Conservation (phyloP, 2,329 filamentous ascomycete species). For the Fusarium duplospermum region DNA sequence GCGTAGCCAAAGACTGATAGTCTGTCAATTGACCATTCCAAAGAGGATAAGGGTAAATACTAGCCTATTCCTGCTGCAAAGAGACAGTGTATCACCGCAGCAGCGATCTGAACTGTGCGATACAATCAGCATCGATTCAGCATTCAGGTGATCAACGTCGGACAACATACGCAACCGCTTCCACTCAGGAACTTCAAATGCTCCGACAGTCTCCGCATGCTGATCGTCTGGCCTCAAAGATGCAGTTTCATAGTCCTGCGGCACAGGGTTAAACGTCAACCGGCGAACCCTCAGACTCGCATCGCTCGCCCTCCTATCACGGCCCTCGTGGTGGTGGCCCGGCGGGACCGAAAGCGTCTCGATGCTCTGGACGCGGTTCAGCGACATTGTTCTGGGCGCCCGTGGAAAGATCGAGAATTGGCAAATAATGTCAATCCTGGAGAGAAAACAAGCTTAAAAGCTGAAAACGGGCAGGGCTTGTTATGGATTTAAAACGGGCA, state of each 20-base stretch:
- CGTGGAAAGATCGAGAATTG: neutral
- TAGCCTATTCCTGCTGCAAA: conserved; percentile 75
- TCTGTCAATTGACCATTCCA: neutral
- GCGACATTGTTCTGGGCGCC: conserved; percentile 56
- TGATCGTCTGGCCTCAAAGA: conserved; percentile 52
- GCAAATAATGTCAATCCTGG: neutral
- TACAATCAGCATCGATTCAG: conserved; percentile 10
- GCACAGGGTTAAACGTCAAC: conserved; percentile 66
- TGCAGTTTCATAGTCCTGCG: conserved; percentile 62
- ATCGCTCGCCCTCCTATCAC: conserved; percentile 55
- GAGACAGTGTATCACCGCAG: conserved; percentile 64
- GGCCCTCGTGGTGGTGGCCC: conserved; percentile 45
- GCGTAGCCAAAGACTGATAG: conserved; percentile 80
- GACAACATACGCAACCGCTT: conserved; percentile 61
- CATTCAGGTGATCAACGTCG: neutral
- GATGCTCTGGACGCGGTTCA: conserved; percentile 64
- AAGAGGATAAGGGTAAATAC: neutral
- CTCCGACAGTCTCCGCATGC: conserved; percentile 58
- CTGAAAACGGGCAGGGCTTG: neutral
- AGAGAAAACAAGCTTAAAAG: neutral
- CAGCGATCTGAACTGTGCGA: conserved; percentile 44
- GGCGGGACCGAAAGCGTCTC: conserved; percentile 57
- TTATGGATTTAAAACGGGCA: conserved; percentile 12
- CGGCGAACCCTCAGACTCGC: conserved; percentile 61
- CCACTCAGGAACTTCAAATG: conserved; percentile 66